Evolutionary conservation across 768 basidiomycete genomes (phyloP), one percentile per base, ranked within the genome.

Genomic region (Russula foetens): DNA sequence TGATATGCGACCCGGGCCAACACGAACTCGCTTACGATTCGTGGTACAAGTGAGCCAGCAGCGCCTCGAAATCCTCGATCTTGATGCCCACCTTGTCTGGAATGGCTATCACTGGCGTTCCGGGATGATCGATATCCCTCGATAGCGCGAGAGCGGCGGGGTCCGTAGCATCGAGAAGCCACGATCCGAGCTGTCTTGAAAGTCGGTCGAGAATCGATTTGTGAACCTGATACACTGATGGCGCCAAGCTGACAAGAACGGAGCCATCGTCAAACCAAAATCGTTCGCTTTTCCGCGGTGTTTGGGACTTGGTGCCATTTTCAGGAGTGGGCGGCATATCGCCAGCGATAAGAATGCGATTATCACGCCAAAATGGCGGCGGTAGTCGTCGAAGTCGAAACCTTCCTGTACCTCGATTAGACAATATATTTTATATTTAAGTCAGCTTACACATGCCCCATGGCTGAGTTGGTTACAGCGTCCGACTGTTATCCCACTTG

Each of bases 211-310:
- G 69, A 7, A 88, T 68, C 4, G 76, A 73, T 38, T 71, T 71
- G 67, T 87, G 85, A 35, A 89, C 72, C 66, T 77, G 84, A 76
- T 84, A 90, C 24, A 75, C 66, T 26, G 76, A 68, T 23, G 74
- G 68, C 60, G 75, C 69, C 38, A 79, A 72, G 60, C 73, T 73
- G 38, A 88, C 67, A 31, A 84, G 70, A 14, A 86, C 68, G 21
- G 81, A 81, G 60, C 83, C 87, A 67, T 88, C 86, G 35, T 83
- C 75, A 63, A 87, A 82, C 85, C 85, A 88, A 68, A 62, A 63
- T 14, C 45, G 60, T 31, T 47, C 28, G 38, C 50, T 58, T 53
- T 28, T 43, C 29, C 28, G 60, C 15, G 35, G 35, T 24, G 39
- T 15, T 41, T 48, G 55, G 21, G 28, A 43, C n/a, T 39, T 35